phyloP scores from a whole-genome alignment of 805 yeast genomes.

The Candida arabinofermentans region DNA sequence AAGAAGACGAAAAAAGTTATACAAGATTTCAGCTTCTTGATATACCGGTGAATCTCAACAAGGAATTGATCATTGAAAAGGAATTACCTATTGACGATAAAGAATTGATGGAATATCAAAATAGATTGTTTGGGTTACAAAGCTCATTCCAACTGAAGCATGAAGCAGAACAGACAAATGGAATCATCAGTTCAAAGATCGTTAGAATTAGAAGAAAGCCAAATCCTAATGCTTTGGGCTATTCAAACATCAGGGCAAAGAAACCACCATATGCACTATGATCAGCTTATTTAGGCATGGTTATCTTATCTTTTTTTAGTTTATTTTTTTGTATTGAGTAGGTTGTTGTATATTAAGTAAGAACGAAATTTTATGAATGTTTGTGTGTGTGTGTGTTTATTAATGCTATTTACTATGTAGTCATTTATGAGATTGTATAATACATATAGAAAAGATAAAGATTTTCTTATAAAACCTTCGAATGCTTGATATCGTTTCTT shows the following conservation, averaged over 20 bases:
- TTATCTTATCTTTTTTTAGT: background rate
- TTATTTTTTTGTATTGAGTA: background rate
- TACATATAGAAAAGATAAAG: background rate
- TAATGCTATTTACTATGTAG: too few relatives aligned
- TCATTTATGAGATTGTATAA: background rate
- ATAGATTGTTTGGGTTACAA: conserved; percentile 22
- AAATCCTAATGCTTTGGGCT: conserved; percentile 44
- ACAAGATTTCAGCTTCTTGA: conserved; percentile 17
- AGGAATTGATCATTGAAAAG: conserved; percentile 29
- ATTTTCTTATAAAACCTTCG: conserved; percentile 50
- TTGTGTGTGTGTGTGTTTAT: too few relatives aligned
- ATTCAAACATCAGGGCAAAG: conserved; percentile 40
- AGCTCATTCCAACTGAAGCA: conserved; percentile 23
- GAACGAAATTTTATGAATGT: too few relatives aligned
- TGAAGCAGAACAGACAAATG: conserved; percentile 25
- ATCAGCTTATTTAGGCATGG: background rate
- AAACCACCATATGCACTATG: conserved; percentile 40
- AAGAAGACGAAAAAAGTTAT: conserved; percentile 9
- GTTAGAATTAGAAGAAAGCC: conserved; percentile 42
- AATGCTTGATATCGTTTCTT: conserved; percentile 59
- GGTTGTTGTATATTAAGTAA: background rate
- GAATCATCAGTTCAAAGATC: conserved; percentile 33
- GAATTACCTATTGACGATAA: conserved; percentile 33
- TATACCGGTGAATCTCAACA: conserved; percentile 16
- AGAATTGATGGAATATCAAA: conserved; percentile 33